Conservation (phyloP, 805 yeast species). For the Wickerhamiella dianesei region DNA sequence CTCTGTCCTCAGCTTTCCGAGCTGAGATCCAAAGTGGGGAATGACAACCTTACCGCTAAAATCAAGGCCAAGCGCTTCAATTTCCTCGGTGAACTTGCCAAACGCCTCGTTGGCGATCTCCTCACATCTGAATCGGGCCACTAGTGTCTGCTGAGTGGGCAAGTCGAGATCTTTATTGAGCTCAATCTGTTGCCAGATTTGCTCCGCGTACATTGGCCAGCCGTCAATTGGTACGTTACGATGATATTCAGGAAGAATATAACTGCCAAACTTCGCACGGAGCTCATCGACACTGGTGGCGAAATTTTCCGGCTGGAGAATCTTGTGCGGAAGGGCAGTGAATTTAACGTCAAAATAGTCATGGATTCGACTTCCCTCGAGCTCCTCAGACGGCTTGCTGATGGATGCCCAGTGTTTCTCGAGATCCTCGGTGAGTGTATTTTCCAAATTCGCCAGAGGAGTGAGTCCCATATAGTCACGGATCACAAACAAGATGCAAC, state of each 20-base stretch:
- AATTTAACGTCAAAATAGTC: slow-evolving; percentile 82
- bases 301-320: slow-evolving; percentile 65
- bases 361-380: slow-evolving; percentile 38
- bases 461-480: slow-evolving; percentile 86
- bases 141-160: slow-evolving; percentile 92
- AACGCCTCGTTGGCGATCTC: slow-evolving; percentile 55
- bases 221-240: slow-evolving; percentile 88
- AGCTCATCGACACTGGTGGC: slow-evolving; percentile 42
- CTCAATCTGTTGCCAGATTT: slow-evolving; percentile 91
- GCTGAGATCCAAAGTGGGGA: slow-evolving; percentile 22
- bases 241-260: slow-evolving; percentile 49
- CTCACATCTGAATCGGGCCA: slow-evolving; percentile 88
- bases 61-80: slow-evolving; percentile 22
- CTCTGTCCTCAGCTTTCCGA: slow-evolving; percentile 33
- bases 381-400: slow-evolving; percentile 50
- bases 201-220: slow-evolving; percentile 82
- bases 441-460: slow-evolving; percentile 56
- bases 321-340: slow-evolving; percentile 71
- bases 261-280: slow-evolving; percentile 43
- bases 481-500: slow-evolving; percentile 56
- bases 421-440: slow-evolving; percentile 59
- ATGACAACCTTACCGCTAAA: slow-evolving; percentile 15
- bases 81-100: slow-evolving; percentile 30
- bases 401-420: slow-evolving; percentile 64
- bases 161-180: slow-evolving; percentile 84